Evolutionary conservation across 768 basidiomycete genomes (phyloP).

Genomic region (Paxillus ammoniavirescens): DNA sequence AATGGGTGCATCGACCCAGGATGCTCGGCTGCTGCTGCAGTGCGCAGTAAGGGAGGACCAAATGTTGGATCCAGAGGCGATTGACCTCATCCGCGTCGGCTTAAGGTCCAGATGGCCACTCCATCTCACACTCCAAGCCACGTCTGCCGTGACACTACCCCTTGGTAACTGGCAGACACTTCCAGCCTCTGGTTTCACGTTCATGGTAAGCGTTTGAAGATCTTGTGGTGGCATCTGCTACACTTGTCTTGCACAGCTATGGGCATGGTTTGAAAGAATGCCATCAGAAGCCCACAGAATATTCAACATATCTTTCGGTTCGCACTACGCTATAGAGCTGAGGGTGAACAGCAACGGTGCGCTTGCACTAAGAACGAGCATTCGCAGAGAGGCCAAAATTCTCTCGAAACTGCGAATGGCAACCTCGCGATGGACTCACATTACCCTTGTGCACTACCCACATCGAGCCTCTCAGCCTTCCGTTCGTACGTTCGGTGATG

Average conservation of each 20-base stretch:
- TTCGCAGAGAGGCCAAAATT: slow-evolving; percentile 37
- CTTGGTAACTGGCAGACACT: slow-evolving; percentile 52
- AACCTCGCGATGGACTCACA: slow-evolving; percentile 69
- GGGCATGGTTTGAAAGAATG: slow-evolving; percentile 48
- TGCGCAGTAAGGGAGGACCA: slow-evolving; percentile 48
- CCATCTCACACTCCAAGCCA: slow-evolving; percentile 68
- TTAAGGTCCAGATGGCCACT: slow-evolving; percentile 79
- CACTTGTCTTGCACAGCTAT: slow-evolving; percentile 32
- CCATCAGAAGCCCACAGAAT: slow-evolving; percentile 34
- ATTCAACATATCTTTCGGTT: slow-evolving; percentile 35
- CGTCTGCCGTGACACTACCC: slow-evolving; percentile 48
- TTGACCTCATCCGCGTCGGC: slow-evolving; percentile 68
- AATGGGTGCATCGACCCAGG: slow-evolving; percentile 65
- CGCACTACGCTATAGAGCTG: slow-evolving; percentile 40
- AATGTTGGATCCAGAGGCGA: slow-evolving; percentile 57
- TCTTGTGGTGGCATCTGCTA: neutral
- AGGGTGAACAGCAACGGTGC: slow-evolving; percentile 54
- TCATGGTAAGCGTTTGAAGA: slow-evolving; percentile 49
- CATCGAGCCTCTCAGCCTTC: slow-evolving; percentile 52
- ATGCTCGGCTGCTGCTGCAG: slow-evolving; percentile 65
- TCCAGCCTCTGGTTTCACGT: slow-evolving; percentile 65
- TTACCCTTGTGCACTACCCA: slow-evolving; percentile 65
- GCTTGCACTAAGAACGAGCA: slow-evolving; percentile 47
- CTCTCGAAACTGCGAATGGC: slow-evolving; percentile 48
- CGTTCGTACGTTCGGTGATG: slow-evolving; percentile 48